These are phyloP conservation scores for Spergularia marina DNA, from an alignment of 148 eudicot genomes.

Conservation along the genomic window DNA sequence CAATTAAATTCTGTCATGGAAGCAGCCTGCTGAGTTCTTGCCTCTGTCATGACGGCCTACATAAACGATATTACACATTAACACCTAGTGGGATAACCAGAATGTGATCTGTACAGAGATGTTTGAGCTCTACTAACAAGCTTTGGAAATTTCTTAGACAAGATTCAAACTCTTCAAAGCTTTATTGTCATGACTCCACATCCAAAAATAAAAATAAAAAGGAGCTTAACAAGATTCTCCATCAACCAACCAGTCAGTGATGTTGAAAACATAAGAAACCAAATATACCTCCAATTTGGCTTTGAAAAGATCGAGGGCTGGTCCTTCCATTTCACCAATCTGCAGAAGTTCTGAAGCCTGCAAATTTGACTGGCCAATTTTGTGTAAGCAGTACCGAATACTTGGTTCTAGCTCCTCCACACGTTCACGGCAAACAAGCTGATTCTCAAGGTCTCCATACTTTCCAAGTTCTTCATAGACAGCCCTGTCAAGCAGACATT, in stretches of 20 bases:
- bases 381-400: constrained; percentile 85
- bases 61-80: constrained; percentile 26
- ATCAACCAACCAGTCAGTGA: background rate
- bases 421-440: constrained; percentile 81
- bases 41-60: constrained; percentile 97
- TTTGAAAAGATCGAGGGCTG: constrained; percentile 90
- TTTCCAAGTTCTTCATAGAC: constrained; percentile 98
- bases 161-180: background rate
- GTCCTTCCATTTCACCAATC: constrained; percentile 97
- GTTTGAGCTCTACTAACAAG: constrained; percentile 13
- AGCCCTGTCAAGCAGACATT: constrained; percentile 49
- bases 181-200: background rate
- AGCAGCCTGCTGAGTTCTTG: constrained; percentile 98
- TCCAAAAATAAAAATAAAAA: background rate
- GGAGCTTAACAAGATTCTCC: background rate
- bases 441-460: constrained; percentile 92
- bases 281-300: constrained; percentile 74
- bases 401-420: constrained; percentile 97
- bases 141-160: background rate
- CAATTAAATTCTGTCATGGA: constrained; percentile 93
- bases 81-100: background rate
- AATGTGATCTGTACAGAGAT: background rate
- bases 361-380: constrained; percentile 84
- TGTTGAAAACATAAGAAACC: background rate
- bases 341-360: constrained; percentile 83